Evolutionary conservation across 1,284 basidiomycete genomes (phyloP).

Genomic region (Porogramme epimiltina): DNA sequence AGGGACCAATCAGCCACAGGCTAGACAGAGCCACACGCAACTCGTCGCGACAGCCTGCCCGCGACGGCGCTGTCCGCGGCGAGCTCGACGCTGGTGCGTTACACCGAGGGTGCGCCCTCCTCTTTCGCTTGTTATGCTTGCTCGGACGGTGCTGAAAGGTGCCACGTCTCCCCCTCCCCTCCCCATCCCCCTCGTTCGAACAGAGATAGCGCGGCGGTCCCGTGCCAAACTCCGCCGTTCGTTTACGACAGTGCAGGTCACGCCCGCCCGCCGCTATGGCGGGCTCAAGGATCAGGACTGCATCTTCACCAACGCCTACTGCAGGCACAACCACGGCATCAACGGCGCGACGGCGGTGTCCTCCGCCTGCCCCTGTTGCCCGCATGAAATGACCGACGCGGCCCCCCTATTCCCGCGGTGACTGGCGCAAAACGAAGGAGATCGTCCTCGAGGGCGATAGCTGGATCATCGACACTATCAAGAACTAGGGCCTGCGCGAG

Average conservation of each 20-base stretch:
- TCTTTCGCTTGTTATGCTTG: not conserved
- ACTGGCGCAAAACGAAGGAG: constrained; percentile 98
- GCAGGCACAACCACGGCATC: constrained; percentile 83
- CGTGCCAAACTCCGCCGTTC: constrained; percentile 41
- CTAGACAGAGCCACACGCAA: too few species aligned
- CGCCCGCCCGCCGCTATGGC: constrained; percentile 85
- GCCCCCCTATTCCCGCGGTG: constrained; percentile 76
- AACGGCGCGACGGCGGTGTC: constrained; percentile 79
- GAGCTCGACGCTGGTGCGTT: too few species aligned
- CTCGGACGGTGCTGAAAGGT: too few species aligned
- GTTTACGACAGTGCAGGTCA: constrained; percentile 81
- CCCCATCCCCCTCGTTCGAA: not conserved
- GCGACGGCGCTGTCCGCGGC: too few species aligned
- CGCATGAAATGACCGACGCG: constrained; percentile 11
- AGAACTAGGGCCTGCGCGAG: constrained; percentile 94
- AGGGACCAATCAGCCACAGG: too few species aligned
- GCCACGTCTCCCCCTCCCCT: too few species aligned
- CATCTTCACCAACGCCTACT: constrained; percentile 89
- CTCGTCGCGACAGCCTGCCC: too few species aligned
- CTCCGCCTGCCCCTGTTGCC: not conserved
- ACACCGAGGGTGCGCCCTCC: too few species aligned
- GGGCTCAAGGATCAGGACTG: constrained; percentile 94
- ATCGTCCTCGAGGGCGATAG: constrained; percentile 93
- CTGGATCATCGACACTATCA: constrained; percentile 97
- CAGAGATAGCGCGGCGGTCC: constrained; percentile 43